These are phyloP conservation scores for Chrysopogon serrulatus DNA, from an alignment of 176 grass and related monocot species.

Conservation along the genomic window DNA sequence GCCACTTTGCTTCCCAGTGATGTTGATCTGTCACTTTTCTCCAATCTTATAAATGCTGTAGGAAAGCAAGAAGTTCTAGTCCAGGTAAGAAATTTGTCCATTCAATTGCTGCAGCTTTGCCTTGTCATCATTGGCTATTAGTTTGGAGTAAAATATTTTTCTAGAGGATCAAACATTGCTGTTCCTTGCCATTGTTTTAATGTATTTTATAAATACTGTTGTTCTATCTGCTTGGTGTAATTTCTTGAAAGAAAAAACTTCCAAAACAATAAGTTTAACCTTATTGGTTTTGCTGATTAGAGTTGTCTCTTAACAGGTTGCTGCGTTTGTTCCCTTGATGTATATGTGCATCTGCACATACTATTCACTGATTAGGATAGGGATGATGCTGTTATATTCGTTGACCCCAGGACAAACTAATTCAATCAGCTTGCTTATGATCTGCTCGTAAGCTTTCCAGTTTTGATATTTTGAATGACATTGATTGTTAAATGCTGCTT, in stretches of 20 bases:
- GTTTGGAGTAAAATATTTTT: conserved; percentile 1
- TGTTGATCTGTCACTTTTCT: conserved; percentile 95
- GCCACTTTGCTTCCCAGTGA: conserved; percentile 89
- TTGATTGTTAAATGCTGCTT: conserved; percentile 4
- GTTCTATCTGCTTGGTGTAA: not conserved
- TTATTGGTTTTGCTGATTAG: not conserved
- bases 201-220: not conserved
- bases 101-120: not conserved
- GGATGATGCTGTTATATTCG: conserved; percentile 96
- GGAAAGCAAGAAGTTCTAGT: conserved; percentile 80
- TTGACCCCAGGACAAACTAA: conserved; percentile 90
- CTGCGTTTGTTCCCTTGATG: conserved; percentile 88
- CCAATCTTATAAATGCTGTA: conserved; percentile 88
- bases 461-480: conserved; percentile 1
- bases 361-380: conserved; percentile 94
- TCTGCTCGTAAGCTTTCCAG: conserved; percentile 86
- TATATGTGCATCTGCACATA: conserved; percentile 99
- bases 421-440: conserved; percentile 97
- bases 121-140: not conserved
- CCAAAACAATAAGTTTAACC: not conserved
- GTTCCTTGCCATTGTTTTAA: not conserved
- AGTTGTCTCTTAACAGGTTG: conserved; percentile 57
- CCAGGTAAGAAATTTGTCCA: conserved; percentile 56
- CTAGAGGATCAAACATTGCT: not conserved
- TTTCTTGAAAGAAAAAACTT: not conserved